Percentiles rank a stretch among this genome's conserved stretches.
These are phyloP conservation scores for Fonsecaea nubica DNA, from an alignment of 2,329 filamentous ascomycete species.

Conservation along the genomic window DNA sequence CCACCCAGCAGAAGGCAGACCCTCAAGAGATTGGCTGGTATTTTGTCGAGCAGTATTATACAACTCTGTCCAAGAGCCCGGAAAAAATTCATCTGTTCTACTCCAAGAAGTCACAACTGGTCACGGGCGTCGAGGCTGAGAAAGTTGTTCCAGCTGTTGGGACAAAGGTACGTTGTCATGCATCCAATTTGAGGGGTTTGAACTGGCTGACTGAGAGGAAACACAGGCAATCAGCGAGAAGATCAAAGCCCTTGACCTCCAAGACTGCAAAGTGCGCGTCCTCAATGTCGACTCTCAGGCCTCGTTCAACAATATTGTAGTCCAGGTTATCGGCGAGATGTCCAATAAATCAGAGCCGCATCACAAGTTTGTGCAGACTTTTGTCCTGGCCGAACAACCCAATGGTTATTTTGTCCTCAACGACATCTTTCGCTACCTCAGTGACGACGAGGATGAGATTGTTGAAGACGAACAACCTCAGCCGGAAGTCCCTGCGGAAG, in stretches of 20 bases:
- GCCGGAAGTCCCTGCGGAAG: slow-evolving; percentile 42
- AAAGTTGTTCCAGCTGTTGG: slow-evolving; percentile 85
- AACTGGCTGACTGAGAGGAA: slow-evolving; percentile 16
- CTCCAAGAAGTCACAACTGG: slow-evolving; percentile 92
- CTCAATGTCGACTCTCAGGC: slow-evolving; percentile 97
- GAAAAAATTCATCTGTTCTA: slow-evolving; percentile 97
- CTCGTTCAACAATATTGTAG: slow-evolving; percentile 90
- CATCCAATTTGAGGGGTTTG: not conserved
- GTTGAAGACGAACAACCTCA: slow-evolving; percentile 51
- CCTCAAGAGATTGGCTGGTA: slow-evolving; percentile 96
- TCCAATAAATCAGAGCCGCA: slow-evolving; percentile 91
- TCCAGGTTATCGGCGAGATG: slow-evolving; percentile 97
- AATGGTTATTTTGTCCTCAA: slow-evolving; percentile 98
- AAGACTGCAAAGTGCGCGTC: slow-evolving; percentile 97
- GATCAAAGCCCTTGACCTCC: slow-evolving; percentile 90
- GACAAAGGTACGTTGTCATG: slow-evolving; percentile 70
- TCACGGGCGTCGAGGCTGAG: slow-evolving; percentile 89
- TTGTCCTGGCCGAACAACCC: slow-evolving; percentile 92
- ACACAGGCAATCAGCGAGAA: slow-evolving; percentile 86
- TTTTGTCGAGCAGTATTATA: slow-evolving; percentile 99
- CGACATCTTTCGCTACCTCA: slow-evolving; percentile 94
- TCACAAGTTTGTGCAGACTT: slow-evolving; percentile 97
- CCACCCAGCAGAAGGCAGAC: slow-evolving; percentile 50
- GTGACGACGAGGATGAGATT: slow-evolving; percentile 73
- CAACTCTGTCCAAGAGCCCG: slow-evolving; percentile 89